Evolutionary conservation across 2,329 filamentous ascomycete species (phyloP), one percentile per base, ranked within the genome.

Genomic region (Gnomoniopsis sp.): DNA sequence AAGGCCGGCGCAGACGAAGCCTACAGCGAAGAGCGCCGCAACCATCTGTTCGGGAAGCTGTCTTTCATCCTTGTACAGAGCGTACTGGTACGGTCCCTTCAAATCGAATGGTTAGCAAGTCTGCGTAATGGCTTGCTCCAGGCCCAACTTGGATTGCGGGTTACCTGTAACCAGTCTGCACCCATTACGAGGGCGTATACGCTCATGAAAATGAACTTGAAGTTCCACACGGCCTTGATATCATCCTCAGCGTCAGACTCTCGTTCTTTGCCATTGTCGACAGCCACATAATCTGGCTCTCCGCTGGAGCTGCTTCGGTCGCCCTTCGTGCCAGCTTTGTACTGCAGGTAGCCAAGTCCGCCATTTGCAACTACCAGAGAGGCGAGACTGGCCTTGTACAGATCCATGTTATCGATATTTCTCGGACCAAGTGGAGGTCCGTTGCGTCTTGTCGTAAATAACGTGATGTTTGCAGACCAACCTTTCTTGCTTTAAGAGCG

Each of bases 31-130:
- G 12, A 81, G 69, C 34, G 69, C 69, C 30, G 76, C 78, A n/a
- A 79, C 75, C 3, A 69, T 64, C 49, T 72, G 70, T 62, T 81
- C 79, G 4, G 74, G 67, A 1, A 81, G 71, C 6, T 70, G 65
- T 59, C 80, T 79, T 51, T 79, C 75, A 64, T 80, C 76, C 68
- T 77, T 80, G 70, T 81, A 82, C 11, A 81, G 75, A 3, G 77
- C 77, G 63, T 82, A 82, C 44, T 80, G 77, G 54, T 80, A 77
- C 6, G 78, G 77, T 1, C 77, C 76, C 73, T 76, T 33, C n/a
- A 12, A 22, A 19, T 49, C 30, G 8, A 4, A n/a, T 41, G 7
- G 30, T 23, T 12, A 26, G 43, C 8, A 11, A n/a, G 6, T 17
- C 43, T 46, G 43, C 6, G 7, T 11, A 6, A 12, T 41, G 7